Percentiles rank a stretch among this genome's conserved stretches.
Conservation (phyloP, 2,329 filamentous ascomycete genomes). For the Cladosporium sp. region DNA sequence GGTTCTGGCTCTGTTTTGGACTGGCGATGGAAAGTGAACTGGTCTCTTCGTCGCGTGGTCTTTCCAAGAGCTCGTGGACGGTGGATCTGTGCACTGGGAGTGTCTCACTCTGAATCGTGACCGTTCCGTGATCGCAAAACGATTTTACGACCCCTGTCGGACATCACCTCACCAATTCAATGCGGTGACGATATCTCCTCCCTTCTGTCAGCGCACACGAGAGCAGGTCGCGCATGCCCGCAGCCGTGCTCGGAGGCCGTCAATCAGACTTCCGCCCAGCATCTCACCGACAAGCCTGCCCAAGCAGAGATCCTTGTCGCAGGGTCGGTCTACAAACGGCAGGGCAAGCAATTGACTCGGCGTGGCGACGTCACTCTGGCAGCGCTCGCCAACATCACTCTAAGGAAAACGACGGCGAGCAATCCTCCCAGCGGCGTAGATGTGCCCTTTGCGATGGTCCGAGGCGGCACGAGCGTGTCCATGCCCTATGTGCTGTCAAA, state of each 20-base stretch:
- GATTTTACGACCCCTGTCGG: background rate
- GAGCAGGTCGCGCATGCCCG: background rate
- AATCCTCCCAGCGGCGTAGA: background rate
- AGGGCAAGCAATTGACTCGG: background rate
- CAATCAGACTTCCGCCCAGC: constrained; percentile 3
- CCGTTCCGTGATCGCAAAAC: background rate
- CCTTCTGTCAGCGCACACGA: background rate
- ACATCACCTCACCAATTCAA: background rate
- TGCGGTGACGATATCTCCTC: background rate
- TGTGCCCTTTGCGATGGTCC: background rate
- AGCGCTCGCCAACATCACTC: background rate
- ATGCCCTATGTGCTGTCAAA: constrained; percentile 10
- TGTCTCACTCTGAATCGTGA: constrained; percentile 2
- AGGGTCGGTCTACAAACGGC: background rate
- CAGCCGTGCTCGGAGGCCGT: background rate
- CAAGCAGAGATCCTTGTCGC: constrained; percentile 5
- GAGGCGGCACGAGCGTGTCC: background rate
- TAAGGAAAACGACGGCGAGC: background rate
- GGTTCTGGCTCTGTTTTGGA: background rate
- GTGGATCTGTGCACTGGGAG: background rate
- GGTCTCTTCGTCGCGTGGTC: background rate
- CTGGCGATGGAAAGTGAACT: background rate
- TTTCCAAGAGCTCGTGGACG: constrained; percentile 6
- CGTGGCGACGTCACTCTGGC: background rate
- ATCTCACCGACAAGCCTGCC: constrained; percentile 3